Evolutionary conservation across 305 asterid species (phyloP).

Genomic region (Salvia sclarea): DNA sequence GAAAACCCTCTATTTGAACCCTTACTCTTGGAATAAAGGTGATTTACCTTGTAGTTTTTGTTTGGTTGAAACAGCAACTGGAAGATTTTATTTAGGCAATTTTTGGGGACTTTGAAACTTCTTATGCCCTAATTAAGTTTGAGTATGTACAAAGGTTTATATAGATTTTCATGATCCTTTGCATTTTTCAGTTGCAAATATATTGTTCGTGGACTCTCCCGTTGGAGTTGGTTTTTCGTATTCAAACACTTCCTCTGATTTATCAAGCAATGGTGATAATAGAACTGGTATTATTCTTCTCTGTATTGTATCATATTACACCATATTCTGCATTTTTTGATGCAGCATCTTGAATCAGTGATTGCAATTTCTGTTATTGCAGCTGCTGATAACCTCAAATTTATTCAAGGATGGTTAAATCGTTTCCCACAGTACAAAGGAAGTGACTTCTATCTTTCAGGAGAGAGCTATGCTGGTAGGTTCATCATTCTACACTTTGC

Average conservation of each 20-base stretch:
- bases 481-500: conserved; percentile 16
- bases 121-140: background rate
- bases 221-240: conserved; percentile 95
- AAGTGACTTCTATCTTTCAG: conserved; percentile 74
- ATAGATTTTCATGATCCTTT: conserved; percentile 11
- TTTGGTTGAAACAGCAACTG: background rate
- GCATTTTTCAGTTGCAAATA: conserved; percentile 70
- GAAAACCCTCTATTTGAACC: conserved; percentile 75
- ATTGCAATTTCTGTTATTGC: conserved; percentile 38
- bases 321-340: conserved; percentile 1
- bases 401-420: conserved; percentile 73
- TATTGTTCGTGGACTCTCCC: conserved; percentile 88
- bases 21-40: conserved; percentile 94
- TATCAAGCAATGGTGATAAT: conserved; percentile 69
- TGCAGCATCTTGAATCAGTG: conserved; percentile 30
- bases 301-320: conserved; percentile 1
- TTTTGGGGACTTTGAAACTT: background rate
- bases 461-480: conserved; percentile 97
- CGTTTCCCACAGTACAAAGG: conserved; percentile 92
- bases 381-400: conserved; percentile 78
- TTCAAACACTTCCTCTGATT: conserved; percentile 81
- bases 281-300: conserved; percentile 63
- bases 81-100: background rate
- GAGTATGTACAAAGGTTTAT: background rate
- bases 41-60: conserved; percentile 22